Conservation (phyloP, 2,329 filamentous ascomycete genomes). For the Epicoccum nigrum region DNA sequence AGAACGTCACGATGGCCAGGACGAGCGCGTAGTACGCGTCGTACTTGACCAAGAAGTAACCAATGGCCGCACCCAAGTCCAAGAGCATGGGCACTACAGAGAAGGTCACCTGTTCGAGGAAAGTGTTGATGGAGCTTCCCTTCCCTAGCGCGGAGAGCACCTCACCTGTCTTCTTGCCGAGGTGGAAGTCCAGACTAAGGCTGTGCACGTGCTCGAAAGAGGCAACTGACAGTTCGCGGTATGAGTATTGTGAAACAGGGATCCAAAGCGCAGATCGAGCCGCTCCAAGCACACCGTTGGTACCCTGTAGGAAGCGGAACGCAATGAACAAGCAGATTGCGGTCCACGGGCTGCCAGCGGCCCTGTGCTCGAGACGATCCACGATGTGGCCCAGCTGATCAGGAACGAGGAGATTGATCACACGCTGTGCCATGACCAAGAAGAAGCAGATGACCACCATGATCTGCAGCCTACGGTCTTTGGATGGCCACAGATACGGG, state of each 20-base stretch:
- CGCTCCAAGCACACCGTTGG: slow-evolving; percentile 84
- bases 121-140: slow-evolving; percentile 93
- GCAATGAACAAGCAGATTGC: slow-evolving; percentile 77
- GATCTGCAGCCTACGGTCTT: slow-evolving; percentile 74
- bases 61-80: slow-evolving; percentile 84
- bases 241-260: slow-evolving; percentile 95
- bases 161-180: slow-evolving; percentile 95
- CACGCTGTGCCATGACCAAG: slow-evolving; percentile 78
- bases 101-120: slow-evolving; percentile 95
- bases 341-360: slow-evolving; percentile 69
- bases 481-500: slow-evolving; percentile 94
- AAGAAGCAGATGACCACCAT: slow-evolving; percentile 82
- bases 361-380: slow-evolving; percentile 66
- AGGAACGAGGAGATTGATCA: slow-evolving; percentile 86
- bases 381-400: slow-evolving; percentile 80
- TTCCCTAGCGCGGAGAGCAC: slow-evolving; percentile 95
- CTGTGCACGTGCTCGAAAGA: slow-evolving; percentile 97
- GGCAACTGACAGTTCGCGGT: slow-evolving; percentile 89
- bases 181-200: slow-evolving; percentile 93
- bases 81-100: slow-evolving; percentile 94
- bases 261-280: slow-evolving; percentile 88
- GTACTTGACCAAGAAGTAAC: slow-evolving; percentile 77
- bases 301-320: slow-evolving; percentile 83
- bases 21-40: slow-evolving; percentile 91
- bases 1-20: slow-evolving; percentile 88